Percentiles rank a stretch among this genome's conserved stretches.
phyloP scores from a whole-genome alignment of 805 yeast species.

The Candida hungchunana region DNA sequence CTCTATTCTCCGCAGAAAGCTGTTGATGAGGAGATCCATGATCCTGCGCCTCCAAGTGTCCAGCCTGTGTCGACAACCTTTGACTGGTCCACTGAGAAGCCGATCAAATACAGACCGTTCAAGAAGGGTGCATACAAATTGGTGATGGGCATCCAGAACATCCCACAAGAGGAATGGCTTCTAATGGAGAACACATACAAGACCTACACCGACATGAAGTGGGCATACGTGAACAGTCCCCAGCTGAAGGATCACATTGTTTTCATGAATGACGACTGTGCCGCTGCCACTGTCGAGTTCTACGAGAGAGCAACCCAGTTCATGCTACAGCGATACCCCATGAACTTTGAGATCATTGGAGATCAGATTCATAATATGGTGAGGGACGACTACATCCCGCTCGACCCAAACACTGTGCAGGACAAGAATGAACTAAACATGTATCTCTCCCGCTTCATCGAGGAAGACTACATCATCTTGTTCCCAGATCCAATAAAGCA shows the following conservation, averaged over 20 bases:
- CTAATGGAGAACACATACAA: conserved; percentile 58
- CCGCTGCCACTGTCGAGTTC: conserved; percentile 21
- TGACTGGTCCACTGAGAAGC: conserved; percentile 42
- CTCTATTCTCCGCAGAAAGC: no score
- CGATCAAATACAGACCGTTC: conserved; percentile 52
- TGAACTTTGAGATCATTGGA: conserved; percentile 22
- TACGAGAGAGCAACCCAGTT: conserved; percentile 23
- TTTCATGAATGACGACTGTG: conserved; percentile 29
- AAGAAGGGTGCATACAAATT: conserved; percentile 54
- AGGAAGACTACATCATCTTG: conserved; percentile 46
- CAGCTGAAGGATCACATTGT: conserved; percentile 32
- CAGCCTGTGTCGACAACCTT: conserved; percentile 26
- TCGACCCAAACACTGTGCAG: conserved; percentile 22
- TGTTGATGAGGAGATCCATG: no score
- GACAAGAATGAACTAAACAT: conserved; percentile 18
- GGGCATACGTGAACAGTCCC: conserved; percentile 30
- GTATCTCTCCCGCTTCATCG: conserved; percentile 20
- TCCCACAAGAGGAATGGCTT: conserved; percentile 51
- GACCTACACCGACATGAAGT: conserved; percentile 37
- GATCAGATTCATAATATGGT: conserved; percentile 23
- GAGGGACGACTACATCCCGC: conserved; percentile 24
- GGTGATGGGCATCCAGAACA: conserved; percentile 57
- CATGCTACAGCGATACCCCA: conserved; percentile 24
- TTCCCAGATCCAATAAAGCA: conserved; percentile 34
- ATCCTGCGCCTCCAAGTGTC: not conserved